These are phyloP conservation scores for Pyrenula aspistea DNA, from an alignment of 495 filamentous ascomycete species.

Conservation along the genomic window DNA sequence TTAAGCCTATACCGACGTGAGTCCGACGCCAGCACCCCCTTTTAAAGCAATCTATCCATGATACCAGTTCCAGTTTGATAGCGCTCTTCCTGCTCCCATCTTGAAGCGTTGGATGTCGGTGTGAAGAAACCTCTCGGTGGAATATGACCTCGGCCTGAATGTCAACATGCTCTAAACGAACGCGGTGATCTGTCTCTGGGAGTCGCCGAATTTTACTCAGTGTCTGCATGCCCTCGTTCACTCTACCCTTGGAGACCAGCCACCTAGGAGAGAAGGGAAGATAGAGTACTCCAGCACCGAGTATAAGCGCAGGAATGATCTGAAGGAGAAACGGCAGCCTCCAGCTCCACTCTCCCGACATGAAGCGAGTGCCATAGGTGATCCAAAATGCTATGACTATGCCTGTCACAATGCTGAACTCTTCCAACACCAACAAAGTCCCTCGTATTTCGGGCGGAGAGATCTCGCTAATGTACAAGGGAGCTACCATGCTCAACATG, in stretches of 20 bases:
- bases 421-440: conserved; percentile 39
- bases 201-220: conserved; percentile 32
- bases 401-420: conserved; percentile 42
- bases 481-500: conserved; percentile 41
- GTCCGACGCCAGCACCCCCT: too few relatives aligned
- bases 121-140: too few relatives aligned
- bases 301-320: conserved; percentile 33
- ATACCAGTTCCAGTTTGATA: too few relatives aligned
- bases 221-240: conserved; percentile 34
- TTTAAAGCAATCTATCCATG: too few relatives aligned
- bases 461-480: conserved; percentile 45
- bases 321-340: conserved; percentile 38
- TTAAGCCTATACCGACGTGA: too few relatives aligned
- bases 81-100: too few relatives aligned
- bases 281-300: conserved; percentile 28
- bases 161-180: conserved; percentile 37
- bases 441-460: conserved; percentile 43
- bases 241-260: conserved; percentile 34
- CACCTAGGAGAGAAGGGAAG: conserved; percentile 44
- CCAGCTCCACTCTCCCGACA: conserved; percentile 38
- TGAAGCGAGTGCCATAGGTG: conserved; percentile 42
- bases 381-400: conserved; percentile 46
- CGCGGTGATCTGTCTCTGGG: conserved; percentile 24
- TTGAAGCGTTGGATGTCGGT: too few relatives aligned
- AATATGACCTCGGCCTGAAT: conserved; percentile 37